Conservation (phyloP, 176 grass and related monocot genomes). For the Avena insularis region DNA sequence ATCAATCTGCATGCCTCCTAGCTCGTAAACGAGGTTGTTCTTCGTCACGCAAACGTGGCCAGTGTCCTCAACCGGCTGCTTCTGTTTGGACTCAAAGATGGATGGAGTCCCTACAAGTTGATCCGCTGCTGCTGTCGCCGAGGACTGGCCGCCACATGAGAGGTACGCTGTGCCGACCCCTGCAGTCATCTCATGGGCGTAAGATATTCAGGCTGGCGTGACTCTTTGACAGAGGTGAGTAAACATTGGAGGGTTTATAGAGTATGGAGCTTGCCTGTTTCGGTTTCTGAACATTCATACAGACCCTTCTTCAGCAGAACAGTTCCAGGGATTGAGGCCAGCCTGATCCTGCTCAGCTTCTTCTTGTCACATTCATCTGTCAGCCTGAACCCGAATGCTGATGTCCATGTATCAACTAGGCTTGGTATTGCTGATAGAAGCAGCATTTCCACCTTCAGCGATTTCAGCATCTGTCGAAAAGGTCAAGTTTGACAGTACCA, state of each 20-base stretch:
- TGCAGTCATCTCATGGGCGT: not conserved
- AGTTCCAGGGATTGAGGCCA: constrained; percentile 64
- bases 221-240: constrained; percentile 28
- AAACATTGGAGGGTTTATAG: constrained; percentile 41
- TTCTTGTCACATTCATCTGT: constrained; percentile 72
- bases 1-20: not conserved
- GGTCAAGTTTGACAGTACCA: constrained; percentile 16
- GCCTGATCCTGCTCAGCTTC: constrained; percentile 59
- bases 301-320: constrained; percentile 71
- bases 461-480: constrained; percentile 66
- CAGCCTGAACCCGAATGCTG: constrained; percentile 59
- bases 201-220: constrained; percentile 20
- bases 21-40: constrained; percentile 5
- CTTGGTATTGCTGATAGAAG: constrained; percentile 73
- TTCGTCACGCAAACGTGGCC: not conserved
- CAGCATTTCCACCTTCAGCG: constrained; percentile 68
- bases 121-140: constrained; percentile 31
- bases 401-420: constrained; percentile 71
- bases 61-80: not conserved
- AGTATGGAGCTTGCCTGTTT: constrained; percentile 47
- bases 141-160: not conserved
- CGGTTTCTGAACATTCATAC: constrained; percentile 28
- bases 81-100: not conserved
- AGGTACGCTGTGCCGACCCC: not conserved
- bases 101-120: not conserved